Evolutionary conservation across 2,329 filamentous ascomycete genomes (phyloP), one percentile per base, ranked within the genome.

Genomic region (Thyridium curvatum): DNA sequence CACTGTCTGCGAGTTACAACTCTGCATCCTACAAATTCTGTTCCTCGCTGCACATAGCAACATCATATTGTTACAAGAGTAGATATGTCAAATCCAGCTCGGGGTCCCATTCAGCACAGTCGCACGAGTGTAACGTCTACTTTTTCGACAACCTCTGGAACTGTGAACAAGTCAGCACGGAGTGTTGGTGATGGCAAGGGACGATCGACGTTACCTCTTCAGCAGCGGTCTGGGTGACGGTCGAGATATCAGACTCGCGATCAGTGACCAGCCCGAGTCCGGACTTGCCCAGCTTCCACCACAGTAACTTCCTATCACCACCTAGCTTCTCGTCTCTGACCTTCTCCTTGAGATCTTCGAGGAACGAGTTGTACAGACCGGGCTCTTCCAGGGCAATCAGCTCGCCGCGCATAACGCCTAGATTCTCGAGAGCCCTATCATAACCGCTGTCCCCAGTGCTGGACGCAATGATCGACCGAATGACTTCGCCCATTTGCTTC

Each of bases 221-320:
- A n/a, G 84, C 88, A 51, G 90, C 83, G 33, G 86, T 79, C 37
- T 78, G 72, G 0, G 73, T 77, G 4, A 90, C 77, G 21, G 77
- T 68, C 1, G 84, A 89, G 14, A 69, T 65, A 32, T 84, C 78
- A 3, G 73, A 76, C 51, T 78, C 66, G 35, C 64, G 69, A 38
- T 71, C 67, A 46, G 85, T 79, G 50, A 97, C 81, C 54, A 95
- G 65, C 0, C 89, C 86, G 40, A 95, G 63, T 48, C 69, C 77
- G 32, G 72, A 76, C 42, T 68, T 75, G 49, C 82, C 72, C 17
- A 95, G 64, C 48, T 75, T 69, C 66, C 78, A 85, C 89, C 89
- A 96, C 64, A 96, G 80, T 53, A 94, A 87, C 46, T 74, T 74
- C 39, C 88, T 69, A 51, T 94, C 84, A 0, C 87, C 89, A 30